Evolutionary conservation across 2,329 filamentous ascomycete genomes (phyloP).

Genomic region (Drechslerella coelobrocha): DNA sequence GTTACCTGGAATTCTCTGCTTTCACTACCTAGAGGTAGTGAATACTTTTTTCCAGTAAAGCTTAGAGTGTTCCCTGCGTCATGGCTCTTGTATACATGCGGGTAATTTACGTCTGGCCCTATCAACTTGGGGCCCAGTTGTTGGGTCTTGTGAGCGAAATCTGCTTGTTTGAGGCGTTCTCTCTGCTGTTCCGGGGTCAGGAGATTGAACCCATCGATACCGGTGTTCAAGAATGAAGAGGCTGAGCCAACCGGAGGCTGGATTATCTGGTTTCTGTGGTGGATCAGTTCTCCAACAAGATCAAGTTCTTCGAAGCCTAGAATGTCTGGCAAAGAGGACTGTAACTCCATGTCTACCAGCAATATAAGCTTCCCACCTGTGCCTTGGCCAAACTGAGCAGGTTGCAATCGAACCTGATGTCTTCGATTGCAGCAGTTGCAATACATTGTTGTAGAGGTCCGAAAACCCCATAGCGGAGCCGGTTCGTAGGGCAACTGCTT

Average conservation of each 20-base stretch:
- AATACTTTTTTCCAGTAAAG: slow-evolving; percentile 79
- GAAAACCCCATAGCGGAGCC: slow-evolving; percentile 42
- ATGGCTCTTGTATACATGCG: slow-evolving; percentile 88
- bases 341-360: slow-evolving; percentile 79
- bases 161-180: slow-evolving; percentile 75
- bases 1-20: slow-evolving; percentile 67
- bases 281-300: slow-evolving; percentile 87
- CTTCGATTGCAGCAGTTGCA: slow-evolving; percentile 43
- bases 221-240: slow-evolving; percentile 52
- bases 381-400: neutral
- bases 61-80: slow-evolving; percentile 86
- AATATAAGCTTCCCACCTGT: slow-evolving; percentile 57
- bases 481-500: slow-evolving; percentile 29
- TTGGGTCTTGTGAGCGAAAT: slow-evolving; percentile 82
- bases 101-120: slow-evolving; percentile 77
- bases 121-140: slow-evolving; percentile 73
- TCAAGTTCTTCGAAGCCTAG: slow-evolving; percentile 93
- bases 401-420: slow-evolving; percentile 40
- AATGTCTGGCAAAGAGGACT: slow-evolving; percentile 85
- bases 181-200: slow-evolving; percentile 79
- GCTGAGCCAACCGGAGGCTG: slow-evolving; percentile 59
- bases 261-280: slow-evolving; percentile 73
- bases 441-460: slow-evolving; percentile 42
- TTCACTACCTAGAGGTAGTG: slow-evolving; percentile 76
- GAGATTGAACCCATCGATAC: slow-evolving; percentile 64